Evolutionary conservation across 2,329 filamentous ascomycete species (phyloP).

Genomic region (Botrytis squamosa): DNA sequence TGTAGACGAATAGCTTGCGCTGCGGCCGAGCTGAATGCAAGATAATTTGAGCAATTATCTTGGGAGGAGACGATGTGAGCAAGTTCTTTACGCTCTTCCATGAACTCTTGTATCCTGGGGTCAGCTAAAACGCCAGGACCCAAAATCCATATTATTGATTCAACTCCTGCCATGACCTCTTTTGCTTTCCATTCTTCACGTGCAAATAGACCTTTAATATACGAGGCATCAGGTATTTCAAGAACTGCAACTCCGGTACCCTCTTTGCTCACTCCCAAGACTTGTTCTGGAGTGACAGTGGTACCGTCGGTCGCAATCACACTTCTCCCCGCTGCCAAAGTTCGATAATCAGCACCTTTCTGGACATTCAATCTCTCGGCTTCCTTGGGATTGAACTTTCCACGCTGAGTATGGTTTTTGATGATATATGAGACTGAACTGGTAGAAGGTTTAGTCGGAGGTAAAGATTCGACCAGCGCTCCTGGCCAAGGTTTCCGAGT

Average conservation of each 20-base stretch:
- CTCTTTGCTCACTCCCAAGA: constrained; percentile 64
- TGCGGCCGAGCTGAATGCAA: constrained; percentile 67
- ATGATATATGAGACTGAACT: constrained; percentile 85
- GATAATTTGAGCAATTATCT: constrained; percentile 72
- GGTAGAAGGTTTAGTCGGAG: constrained; percentile 62
- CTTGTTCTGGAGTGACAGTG: constrained; percentile 81
- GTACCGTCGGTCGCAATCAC: constrained; percentile 64
- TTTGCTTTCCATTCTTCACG: constrained; percentile 70
- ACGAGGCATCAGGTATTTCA: constrained; percentile 70
- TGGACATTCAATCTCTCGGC: constrained; percentile 66
- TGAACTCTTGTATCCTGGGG: constrained; percentile 65
- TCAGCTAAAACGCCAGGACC: constrained; percentile 66
- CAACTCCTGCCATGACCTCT: constrained; percentile 65
- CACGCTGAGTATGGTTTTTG: constrained; percentile 71
- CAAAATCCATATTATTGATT: constrained; percentile 77
- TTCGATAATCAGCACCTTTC: constrained; percentile 56
- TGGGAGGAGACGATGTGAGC: constrained; percentile 76
- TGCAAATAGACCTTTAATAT: constrained; percentile 66
- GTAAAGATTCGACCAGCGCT: constrained; percentile 61
- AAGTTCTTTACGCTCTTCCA: constrained; percentile 57
- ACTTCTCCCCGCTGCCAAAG: constrained; percentile 61
- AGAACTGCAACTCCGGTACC: constrained; percentile 77
- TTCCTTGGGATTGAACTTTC: constrained; percentile 70
- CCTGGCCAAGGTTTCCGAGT: constrained; percentile 79
- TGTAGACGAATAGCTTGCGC: constrained; percentile 67